These are phyloP conservation scores for Cucumis cinereus DNA, from an alignment of 306 rosid species.

Conservation along the genomic window DNA sequence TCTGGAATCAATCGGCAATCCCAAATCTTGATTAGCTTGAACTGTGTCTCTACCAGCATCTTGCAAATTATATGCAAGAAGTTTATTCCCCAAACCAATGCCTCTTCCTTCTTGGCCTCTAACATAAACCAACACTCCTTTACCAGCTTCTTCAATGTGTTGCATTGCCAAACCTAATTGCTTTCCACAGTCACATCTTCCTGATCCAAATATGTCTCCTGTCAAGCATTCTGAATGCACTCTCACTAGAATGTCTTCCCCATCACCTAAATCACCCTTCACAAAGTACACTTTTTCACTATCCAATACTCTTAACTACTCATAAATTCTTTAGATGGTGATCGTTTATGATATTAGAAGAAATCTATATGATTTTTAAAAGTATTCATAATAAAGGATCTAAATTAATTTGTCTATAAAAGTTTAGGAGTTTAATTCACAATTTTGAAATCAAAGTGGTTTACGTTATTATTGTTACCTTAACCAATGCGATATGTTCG, in stretches of 20 bases:
- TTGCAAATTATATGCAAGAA: conserved; percentile 78
- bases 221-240: conserved; percentile 95
- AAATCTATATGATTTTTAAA: too few species aligned
- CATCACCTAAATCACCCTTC: conserved; percentile 87
- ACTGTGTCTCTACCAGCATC: conserved; percentile 76
- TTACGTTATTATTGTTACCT: conserved; percentile 23
- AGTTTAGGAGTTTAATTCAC: too few species aligned
- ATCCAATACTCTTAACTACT: too few species aligned
- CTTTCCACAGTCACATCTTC: conserved; percentile 88
- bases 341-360: too few species aligned
- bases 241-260: conserved; percentile 75
- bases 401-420: too few species aligned
- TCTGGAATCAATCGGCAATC: conserved; percentile 86
- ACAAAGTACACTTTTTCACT: neutral
- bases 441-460: neutral
- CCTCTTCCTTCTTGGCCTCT: conserved; percentile 95
- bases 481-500: conserved; percentile 95
- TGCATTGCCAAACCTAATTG: conserved; percentile 87
- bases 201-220: conserved; percentile 92
- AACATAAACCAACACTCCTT: conserved; percentile 77
- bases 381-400: too few species aligned
- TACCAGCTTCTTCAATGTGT: conserved; percentile 78
- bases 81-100: conserved; percentile 94
- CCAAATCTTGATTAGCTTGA: conserved; percentile 88
- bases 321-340: too few species aligned